phyloP scores from a whole-genome alignment of 2,329 filamentous ascomycete genomes.

The Malbranchea cinnamomea region DNA sequence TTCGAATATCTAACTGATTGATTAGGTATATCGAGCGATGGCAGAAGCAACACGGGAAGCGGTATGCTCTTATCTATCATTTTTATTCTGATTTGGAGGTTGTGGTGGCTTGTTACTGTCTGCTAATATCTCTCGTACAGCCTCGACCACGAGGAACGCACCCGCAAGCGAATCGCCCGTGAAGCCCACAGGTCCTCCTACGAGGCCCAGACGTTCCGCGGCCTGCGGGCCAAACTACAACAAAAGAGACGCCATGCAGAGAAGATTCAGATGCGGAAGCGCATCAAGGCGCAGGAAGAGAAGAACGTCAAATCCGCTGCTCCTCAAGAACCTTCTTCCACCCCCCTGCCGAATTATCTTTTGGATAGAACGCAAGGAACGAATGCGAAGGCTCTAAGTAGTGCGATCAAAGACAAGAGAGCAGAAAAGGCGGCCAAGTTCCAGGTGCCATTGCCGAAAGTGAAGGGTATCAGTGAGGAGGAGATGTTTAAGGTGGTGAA shows the following conservation, averaged over 20 bases:
- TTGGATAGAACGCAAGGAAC: slow-evolving; percentile 64
- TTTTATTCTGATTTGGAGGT: background rate
- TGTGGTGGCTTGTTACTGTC: background rate
- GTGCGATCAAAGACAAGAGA: slow-evolving; percentile 90
- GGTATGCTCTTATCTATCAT: slow-evolving; percentile 14
- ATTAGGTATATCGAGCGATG: slow-evolving; percentile 57
- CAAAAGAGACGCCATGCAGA: slow-evolving; percentile 88
- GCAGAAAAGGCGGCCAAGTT: slow-evolving; percentile 90
- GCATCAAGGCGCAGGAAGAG: slow-evolving; percentile 89
- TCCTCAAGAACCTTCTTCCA: slow-evolving; percentile 61
- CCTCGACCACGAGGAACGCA: slow-evolving; percentile 75
- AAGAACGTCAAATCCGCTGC: slow-evolving; percentile 80
- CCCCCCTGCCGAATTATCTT: slow-evolving; percentile 81
- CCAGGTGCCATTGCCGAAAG: slow-evolving; percentile 81
- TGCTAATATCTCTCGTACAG: slow-evolving; percentile 27
- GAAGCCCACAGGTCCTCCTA: slow-evolving; percentile 78
- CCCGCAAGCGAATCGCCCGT: slow-evolving; percentile 73
- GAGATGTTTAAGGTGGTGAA: slow-evolving; percentile 97
- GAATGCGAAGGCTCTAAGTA: slow-evolving; percentile 60
- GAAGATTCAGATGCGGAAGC: slow-evolving; percentile 96
- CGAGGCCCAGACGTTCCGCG: slow-evolving; percentile 84
- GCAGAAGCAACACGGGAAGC: slow-evolving; percentile 47
- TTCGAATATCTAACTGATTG: slow-evolving; percentile 10
- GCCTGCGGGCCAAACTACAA: slow-evolving; percentile 82
- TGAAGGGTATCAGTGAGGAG: slow-evolving; percentile 83